These are phyloP conservation scores for Lichtheimia ramosa DNA, from an alignment of 371 early-diverging fungal genomes.

Conservation along the genomic window DNA sequence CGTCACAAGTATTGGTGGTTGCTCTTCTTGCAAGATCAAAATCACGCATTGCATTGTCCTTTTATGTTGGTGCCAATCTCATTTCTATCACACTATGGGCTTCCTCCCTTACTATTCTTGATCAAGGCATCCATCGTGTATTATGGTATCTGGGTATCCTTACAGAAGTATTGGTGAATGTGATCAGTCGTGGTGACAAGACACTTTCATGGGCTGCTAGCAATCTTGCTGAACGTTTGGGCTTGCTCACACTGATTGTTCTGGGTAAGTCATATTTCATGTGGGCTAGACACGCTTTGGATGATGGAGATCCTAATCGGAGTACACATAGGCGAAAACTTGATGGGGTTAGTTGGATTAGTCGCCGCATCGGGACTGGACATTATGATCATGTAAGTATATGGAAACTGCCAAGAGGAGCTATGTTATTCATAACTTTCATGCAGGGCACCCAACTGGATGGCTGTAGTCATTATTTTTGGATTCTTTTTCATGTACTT, in stretches of 20 bases:
- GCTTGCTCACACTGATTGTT: conserved; percentile 57
- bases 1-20: conserved; percentile 30
- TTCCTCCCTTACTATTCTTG: conserved; percentile 40
- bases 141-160: conserved; percentile 56
- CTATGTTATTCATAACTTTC: not conserved
- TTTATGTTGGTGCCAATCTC: conserved; percentile 48
- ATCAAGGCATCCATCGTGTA: conserved; percentile 42
- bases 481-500: conserved; percentile 58
- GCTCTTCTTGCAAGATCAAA: conserved; percentile 47
- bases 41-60: conserved; percentile 39
- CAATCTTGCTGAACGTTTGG: conserved; percentile 59
- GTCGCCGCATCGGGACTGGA: conserved; percentile 37
- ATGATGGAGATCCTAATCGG: no score
- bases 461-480: conserved; percentile 52
- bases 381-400: conserved; percentile 32
- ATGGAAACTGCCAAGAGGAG: not conserved
- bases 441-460: conserved; percentile 44
- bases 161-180: conserved; percentile 47
- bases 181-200: conserved; percentile 48
- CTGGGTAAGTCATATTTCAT: conserved; percentile 32
- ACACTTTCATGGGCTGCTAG: conserved; percentile 62
- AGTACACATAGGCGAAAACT: conserved; percentile 23
- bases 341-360: conserved; percentile 44
- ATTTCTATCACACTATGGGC: conserved; percentile 57
- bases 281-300: no score